Conservation (phyloP, 2,329 filamentous ascomycete species). For the Whalleya microplaca region DNA sequence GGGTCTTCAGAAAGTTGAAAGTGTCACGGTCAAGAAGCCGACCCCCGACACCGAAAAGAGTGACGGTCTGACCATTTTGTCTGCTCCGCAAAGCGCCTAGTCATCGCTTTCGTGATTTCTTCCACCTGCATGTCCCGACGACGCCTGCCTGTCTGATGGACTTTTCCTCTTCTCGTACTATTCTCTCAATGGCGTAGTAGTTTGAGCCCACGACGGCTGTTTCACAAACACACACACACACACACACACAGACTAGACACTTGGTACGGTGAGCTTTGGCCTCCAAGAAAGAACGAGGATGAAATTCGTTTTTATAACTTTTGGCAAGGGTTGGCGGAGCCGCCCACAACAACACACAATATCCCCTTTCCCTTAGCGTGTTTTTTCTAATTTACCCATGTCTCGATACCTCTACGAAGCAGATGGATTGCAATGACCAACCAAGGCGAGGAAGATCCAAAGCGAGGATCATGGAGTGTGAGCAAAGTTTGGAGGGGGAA, state of each 20-base stretch:
- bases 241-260: too few relatives aligned
- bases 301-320: background rate
- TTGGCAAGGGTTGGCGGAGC: constrained; percentile 9
- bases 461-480: background rate
- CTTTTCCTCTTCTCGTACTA: background rate
- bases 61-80: constrained; percentile 27
- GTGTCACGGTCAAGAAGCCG: constrained; percentile 37
- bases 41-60: constrained; percentile 39
- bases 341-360: constrained; percentile 13
- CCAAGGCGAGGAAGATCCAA: background rate
- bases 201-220: background rate
- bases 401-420: constrained; percentile 18
- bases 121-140: background rate
- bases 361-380: constrained; percentile 20
- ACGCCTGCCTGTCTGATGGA: background rate
- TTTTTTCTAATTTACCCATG: constrained; percentile 13
- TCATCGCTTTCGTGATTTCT: background rate
- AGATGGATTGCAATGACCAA: constrained; percentile 17
- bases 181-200: background rate
- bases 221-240: too few relatives aligned
- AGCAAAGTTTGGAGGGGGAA: background rate
- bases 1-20: constrained; percentile 38
- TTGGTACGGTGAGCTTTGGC: background rate
- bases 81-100: constrained; percentile 37
- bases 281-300: background rate